A percentile compares a stretch with the other conserved stretches of the same genome.
Evolutionary conservation across 805 yeast genomes (phyloP).

Genomic region (Candida krabiensis): DNA sequence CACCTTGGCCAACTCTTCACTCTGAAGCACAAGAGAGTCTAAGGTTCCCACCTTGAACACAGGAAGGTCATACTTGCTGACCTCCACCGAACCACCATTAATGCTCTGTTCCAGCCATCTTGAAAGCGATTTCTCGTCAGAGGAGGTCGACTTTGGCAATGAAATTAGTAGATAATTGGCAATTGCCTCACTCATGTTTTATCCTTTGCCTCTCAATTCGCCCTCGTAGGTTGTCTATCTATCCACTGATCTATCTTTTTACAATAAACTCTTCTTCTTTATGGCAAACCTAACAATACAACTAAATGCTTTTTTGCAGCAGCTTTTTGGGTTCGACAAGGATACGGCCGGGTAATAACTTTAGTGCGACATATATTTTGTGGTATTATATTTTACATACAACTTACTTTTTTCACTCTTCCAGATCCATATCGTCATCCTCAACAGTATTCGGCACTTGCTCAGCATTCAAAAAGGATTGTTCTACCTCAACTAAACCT

Average conservation of each 20-base stretch:
- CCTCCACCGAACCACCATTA: conserved; percentile 57
- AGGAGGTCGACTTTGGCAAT: conserved; percentile 29
- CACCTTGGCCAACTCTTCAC: conserved; percentile 82
- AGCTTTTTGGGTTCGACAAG: conserved; percentile 11
- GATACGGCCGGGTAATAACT: conserved; percentile 13
- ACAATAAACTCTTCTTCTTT: not conserved
- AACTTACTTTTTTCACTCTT: conserved; percentile 8
- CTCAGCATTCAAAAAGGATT: not conserved
- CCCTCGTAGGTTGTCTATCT: not conserved
- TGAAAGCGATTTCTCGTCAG: conserved; percentile 29
- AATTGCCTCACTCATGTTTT: conserved; percentile 21
- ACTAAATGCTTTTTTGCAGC: conserved; percentile 1
- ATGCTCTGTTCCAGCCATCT: conserved; percentile 57
- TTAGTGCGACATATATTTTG: not conserved
- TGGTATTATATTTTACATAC: not conserved
- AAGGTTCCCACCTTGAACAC: conserved; percentile 91
- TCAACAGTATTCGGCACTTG: conserved; percentile 1
- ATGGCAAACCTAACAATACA: not conserved
- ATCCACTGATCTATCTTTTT: not conserved
- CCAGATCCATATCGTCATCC: conserved; percentile 15
- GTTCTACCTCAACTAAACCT: not conserved
- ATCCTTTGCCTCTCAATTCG: not conserved
- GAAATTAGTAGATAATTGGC: conserved; percentile 30
- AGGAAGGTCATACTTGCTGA: conserved; percentile 65
- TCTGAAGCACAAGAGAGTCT: conserved; percentile 85